Percentiles rank a stretch among this genome's conserved stretches.
phyloP scores from a whole-genome alignment of 208 protist genomes.

The Acanthamoeba quina region DNA sequence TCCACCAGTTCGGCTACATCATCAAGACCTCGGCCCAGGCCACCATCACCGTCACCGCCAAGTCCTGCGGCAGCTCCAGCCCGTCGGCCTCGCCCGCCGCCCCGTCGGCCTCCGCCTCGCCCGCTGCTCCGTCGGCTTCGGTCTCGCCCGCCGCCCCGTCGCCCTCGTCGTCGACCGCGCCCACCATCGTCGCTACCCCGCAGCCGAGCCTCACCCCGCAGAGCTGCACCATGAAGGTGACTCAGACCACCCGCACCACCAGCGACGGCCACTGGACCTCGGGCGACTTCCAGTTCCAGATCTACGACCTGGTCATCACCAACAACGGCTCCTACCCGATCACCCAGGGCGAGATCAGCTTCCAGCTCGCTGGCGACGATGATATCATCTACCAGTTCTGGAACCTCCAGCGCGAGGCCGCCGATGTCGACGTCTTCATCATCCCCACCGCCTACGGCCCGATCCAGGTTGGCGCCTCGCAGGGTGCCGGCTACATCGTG shows the following conservation, averaged over 20 bases:
- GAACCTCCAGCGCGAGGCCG: neutral
- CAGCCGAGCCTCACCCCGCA: neutral
- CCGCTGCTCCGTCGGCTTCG: neutral
- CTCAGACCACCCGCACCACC: neutral
- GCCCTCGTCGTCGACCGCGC: neutral
- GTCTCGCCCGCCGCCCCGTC: neutral
- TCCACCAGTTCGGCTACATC: conserved; percentile 10
- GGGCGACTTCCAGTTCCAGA: conserved; percentile 40
- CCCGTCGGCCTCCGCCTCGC: neutral
- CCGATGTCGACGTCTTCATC: neutral
- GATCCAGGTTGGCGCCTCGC: neutral
- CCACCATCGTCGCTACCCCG: neutral
- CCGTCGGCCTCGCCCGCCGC: neutral
- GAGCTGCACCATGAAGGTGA: neutral
- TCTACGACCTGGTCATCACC: conserved; percentile 30
- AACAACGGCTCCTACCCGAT: neutral
- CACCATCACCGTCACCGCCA: neutral
- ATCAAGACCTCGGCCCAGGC: neutral
- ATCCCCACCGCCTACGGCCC: neutral
- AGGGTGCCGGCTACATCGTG: neutral
- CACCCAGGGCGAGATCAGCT: neutral
- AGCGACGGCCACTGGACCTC: neutral
- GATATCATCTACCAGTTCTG: conserved; percentile 11
- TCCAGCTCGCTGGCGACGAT: neutral
- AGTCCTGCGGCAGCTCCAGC: neutral